Percentiles rank a stretch among this genome's conserved stretches.
These are phyloP conservation scores for Dictyostelium citrinum DNA, from an alignment of 78 protist species.

Conservation along the genomic window DNA sequence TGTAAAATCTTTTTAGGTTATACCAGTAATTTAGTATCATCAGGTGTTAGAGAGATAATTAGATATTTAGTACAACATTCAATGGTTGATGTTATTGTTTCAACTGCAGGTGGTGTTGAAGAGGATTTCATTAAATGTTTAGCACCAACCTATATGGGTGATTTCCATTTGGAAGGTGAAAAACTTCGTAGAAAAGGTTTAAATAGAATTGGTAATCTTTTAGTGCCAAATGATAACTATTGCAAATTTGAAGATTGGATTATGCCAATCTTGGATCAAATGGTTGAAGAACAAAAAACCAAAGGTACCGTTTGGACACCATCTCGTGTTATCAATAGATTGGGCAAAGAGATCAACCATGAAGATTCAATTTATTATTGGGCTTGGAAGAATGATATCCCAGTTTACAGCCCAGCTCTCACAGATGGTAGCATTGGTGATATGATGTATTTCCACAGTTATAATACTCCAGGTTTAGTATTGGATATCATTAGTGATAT, in stretches of 20 bases:
- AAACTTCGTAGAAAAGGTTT: conserved; percentile 84
- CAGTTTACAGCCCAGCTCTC: conserved; percentile 98
- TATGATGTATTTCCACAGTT: conserved; percentile 98
- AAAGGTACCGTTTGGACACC: conserved; percentile 94
- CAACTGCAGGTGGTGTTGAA: conserved; percentile 99
- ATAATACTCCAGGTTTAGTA: conserved; percentile 92
- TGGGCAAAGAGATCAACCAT: conserved; percentile 97
- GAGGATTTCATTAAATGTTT: conserved; percentile 99
- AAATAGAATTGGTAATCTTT: conserved; percentile 98
- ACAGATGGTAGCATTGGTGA: conserved; percentile 99
- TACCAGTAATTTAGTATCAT: conserved; percentile 98
- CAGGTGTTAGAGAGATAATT: conserved; percentile 96
- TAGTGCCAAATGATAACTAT: conserved; percentile 99
- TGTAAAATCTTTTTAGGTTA: conserved; percentile 95
- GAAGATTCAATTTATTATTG: conserved; percentile 95
- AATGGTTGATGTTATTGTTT: conserved; percentile 92
- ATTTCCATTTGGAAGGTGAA: conserved; percentile 92
- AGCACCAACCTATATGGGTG: conserved; percentile 96
- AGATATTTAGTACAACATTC: conserved; percentile 90
- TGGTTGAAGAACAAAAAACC: conserved; percentile 89
- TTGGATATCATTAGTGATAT: conserved; percentile 95
- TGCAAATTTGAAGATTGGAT: conserved; percentile 96
- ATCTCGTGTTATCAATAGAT: conserved; percentile 92
- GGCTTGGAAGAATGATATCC: conserved; percentile 96
- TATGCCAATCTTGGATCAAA: conserved; percentile 94